Evolutionary conservation across 768 basidiomycete genomes (phyloP).

Genomic region (Lactifluus pinguis): DNA sequence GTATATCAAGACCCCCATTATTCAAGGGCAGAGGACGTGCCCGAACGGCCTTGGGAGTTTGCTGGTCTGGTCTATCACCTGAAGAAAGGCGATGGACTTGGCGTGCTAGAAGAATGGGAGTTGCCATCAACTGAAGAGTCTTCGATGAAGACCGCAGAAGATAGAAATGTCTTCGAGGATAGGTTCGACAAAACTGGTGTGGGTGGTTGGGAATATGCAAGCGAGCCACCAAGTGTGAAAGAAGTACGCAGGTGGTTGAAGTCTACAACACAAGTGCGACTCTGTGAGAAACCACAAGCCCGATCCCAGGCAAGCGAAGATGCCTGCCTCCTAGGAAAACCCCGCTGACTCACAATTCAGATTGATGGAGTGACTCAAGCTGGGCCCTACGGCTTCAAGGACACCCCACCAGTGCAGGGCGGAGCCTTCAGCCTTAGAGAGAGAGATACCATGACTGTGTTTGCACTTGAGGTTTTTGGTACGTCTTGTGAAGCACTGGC

Average conservation of each 20-base stretch:
- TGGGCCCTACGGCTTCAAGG: conserved; percentile 59
- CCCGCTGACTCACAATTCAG: conserved; percentile 26
- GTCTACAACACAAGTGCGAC: conserved; percentile 22
- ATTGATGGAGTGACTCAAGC: conserved; percentile 71
- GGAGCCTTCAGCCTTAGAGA: conserved; percentile 36
- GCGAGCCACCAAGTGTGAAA: conserved; percentile 51
- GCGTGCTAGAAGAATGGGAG: conserved; percentile 54
- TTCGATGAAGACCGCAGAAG: neutral
- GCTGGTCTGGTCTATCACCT: conserved; percentile 70
- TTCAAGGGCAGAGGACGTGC: conserved; percentile 60
- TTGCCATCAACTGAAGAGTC: neutral
- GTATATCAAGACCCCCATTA: conserved; percentile 78
- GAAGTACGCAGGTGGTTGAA: conserved; percentile 49
- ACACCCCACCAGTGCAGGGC: conserved; percentile 37
- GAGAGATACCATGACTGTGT: conserved; percentile 64
- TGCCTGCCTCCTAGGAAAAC: neutral
- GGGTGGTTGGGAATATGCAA: conserved; percentile 76
- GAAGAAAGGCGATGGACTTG: conserved; percentile 52
- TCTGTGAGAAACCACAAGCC: conserved; percentile 20
- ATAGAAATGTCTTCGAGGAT: conserved; percentile 8
- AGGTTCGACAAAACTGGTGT: conserved; percentile 27
- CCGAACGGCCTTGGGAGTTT: conserved; percentile 61
- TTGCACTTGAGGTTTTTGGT: conserved; percentile 87
- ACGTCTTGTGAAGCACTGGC: neutral
- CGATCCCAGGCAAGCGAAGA: conserved; percentile 44